Evolutionary conservation across 495 filamentous ascomycete species (phyloP).

Genomic region (Aspergillus taichungensis): DNA sequence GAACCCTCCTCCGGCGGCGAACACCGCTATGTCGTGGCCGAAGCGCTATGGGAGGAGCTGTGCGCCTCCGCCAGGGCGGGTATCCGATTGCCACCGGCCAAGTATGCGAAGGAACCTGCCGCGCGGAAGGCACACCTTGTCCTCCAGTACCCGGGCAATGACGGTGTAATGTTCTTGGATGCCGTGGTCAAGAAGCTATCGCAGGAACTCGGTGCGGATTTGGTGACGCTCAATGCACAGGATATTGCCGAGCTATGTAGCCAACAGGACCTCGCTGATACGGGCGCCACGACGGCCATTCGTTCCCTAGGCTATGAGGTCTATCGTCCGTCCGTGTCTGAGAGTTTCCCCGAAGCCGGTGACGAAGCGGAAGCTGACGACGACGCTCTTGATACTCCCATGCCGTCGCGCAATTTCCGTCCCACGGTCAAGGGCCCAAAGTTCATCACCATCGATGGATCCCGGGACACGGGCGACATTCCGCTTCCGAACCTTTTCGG

Average conservation of each 20-base stretch:
- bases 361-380: slow-evolving; percentile 35
- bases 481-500: slow-evolving; percentile 27
- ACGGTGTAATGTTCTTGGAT: slow-evolving; percentile 49
- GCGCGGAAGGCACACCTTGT: slow-evolving; percentile 54
- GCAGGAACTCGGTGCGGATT: slow-evolving; percentile 54
- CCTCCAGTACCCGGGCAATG: slow-evolving; percentile 55
- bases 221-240: slow-evolving; percentile 68
- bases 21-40: slow-evolving; percentile 28
- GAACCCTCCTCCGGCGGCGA: slow-evolving; percentile 7
- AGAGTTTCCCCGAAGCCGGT: slow-evolving; percentile 25
- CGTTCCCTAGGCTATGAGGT: slow-evolving; percentile 62
- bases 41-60: slow-evolving; percentile 33
- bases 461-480: slow-evolving; percentile 26
- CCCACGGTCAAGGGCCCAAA: slow-evolving; percentile 18
- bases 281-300: slow-evolving; percentile 27
- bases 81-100: slow-evolving; percentile 27
- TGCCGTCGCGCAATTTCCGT: slow-evolving; percentile 11
- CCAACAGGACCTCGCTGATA: slow-evolving; percentile 51
- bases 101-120: slow-evolving; percentile 40
- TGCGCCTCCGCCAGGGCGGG: slow-evolving; percentile 33
- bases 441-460: slow-evolving; percentile 33
- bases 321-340: slow-evolving; percentile 24
- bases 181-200: slow-evolving; percentile 51
- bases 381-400: slow-evolving; percentile 23
- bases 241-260: slow-evolving; percentile 73